Percentiles rank a stretch among this genome's conserved stretches.
phyloP scores from a whole-genome alignment of 495 filamentous ascomycete species.

The Hypoxylon lienhwacheense region DNA sequence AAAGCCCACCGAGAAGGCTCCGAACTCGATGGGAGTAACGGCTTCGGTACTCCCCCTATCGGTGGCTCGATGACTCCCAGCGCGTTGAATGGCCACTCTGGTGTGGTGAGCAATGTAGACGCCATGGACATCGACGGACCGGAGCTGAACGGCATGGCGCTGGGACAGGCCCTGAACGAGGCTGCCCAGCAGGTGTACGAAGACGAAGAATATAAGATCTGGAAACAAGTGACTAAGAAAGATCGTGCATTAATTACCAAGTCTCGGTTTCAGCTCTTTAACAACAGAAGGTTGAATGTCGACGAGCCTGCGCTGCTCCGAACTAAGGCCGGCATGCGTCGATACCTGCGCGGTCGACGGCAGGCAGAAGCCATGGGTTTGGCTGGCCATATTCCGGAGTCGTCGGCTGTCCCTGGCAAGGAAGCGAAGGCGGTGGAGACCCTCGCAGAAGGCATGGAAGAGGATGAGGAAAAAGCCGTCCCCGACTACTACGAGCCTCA shows the following conservation, averaged over 20 bases:
- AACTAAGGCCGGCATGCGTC: constrained; percentile 65
- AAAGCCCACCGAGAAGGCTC: constrained; percentile 53
- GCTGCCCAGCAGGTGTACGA: constrained; percentile 60
- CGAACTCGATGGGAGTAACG: constrained; percentile 71
- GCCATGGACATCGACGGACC: constrained; percentile 79
- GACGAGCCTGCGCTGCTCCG: constrained; percentile 87
- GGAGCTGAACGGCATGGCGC: constrained; percentile 61
- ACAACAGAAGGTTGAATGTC: constrained; percentile 76
- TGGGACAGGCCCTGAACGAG: constrained; percentile 55
- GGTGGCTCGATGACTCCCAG: constrained; percentile 76
- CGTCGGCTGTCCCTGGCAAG: constrained; percentile 44
- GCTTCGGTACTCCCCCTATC: constrained; percentile 79
- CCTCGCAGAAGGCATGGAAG: constrained; percentile 89
- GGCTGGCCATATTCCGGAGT: constrained; percentile 43
- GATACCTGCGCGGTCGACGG: constrained; percentile 75
- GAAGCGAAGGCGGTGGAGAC: constrained; percentile 62
- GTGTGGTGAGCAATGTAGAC: constrained; percentile 71
- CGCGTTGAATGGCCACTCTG: constrained; percentile 67
- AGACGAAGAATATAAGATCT: constrained; percentile 91
- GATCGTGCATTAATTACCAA: constrained; percentile 84
- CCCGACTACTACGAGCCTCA: constrained; percentile 94
- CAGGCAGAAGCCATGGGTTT: constrained; percentile 53
- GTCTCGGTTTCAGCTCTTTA: constrained; percentile 79
- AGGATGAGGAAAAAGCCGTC: constrained; percentile 72
- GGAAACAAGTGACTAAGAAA: constrained; percentile 98